Conservation (phyloP, 306 rosid species). For the Cicer judaicum region DNA sequence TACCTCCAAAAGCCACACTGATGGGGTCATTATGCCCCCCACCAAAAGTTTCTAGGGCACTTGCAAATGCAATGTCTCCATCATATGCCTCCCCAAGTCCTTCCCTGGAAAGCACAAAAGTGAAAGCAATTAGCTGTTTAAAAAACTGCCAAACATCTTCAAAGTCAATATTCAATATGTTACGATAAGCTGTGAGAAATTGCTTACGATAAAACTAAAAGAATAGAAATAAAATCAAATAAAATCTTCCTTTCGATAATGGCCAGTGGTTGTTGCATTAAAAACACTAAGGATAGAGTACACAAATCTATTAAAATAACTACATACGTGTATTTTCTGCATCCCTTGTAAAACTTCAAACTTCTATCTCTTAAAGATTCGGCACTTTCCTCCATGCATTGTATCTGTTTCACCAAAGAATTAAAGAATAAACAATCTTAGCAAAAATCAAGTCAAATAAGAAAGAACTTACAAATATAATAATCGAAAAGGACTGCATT, state of each 20-base stretch:
- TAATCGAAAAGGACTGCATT: not conserved
- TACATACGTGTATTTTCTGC: conserved; percentile 98
- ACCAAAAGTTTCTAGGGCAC: conserved; percentile 94
- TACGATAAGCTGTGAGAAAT: conserved; percentile 24
- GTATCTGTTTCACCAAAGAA: conserved; percentile 75
- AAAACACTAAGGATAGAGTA: conserved; percentile 9
- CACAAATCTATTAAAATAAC: conserved; percentile 9
- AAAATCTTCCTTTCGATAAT: not conserved
- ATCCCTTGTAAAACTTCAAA: conserved; percentile 91
- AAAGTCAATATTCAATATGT: conserved; percentile 39
- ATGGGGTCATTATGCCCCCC: conserved; percentile 99
- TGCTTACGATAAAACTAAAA: conserved; percentile 29
- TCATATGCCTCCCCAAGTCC: conserved; percentile 99
- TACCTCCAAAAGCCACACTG: conserved; percentile 99
- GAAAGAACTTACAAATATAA: conserved; percentile 36
- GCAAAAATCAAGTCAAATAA: conserved; percentile 34
- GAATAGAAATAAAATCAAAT: not conserved
- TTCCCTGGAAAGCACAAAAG: conserved; percentile 67
- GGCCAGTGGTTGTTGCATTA: not conserved
- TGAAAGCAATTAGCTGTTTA: conserved; percentile 45
- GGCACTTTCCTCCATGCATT: conserved; percentile 96
- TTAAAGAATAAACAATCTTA: conserved; percentile 32
- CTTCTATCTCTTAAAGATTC: conserved; percentile 95
- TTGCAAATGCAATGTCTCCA: conserved; percentile 99
- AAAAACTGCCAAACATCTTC: conserved; percentile 25